Evolutionary conservation across 1,284 basidiomycete genomes (phyloP).

Genomic region (Ceratobasidium sp.): DNA sequence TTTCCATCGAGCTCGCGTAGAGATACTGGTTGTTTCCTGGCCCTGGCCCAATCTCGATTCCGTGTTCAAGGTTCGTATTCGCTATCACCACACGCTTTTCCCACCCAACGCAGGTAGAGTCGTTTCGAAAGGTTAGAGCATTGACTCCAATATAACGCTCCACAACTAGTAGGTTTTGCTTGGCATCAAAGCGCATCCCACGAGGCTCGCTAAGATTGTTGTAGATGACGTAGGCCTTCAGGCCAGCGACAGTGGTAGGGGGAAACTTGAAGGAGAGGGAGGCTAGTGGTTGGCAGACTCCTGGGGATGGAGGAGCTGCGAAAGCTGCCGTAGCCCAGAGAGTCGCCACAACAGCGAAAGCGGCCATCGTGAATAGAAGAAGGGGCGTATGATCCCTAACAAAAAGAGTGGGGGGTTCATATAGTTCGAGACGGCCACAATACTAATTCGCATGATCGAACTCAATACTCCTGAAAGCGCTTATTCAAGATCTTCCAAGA

Average conservation of each 20-base stretch:
- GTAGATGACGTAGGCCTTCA: constrained; percentile 58
- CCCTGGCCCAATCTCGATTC: constrained; percentile 57
- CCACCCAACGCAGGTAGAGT: constrained; percentile 57
- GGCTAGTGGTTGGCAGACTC: constrained; percentile 21
- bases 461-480: no score
- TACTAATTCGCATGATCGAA: no score
- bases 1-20: constrained; percentile 39
- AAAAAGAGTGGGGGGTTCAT: no score
- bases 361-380: not conserved
- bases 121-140: constrained; percentile 54
- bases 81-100: constrained; percentile 60
- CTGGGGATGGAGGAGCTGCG: constrained; percentile 18
- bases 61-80: constrained; percentile 61
- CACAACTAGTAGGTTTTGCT: constrained; percentile 61
- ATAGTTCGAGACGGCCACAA: no score
- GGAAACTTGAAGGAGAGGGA: constrained; percentile 17
- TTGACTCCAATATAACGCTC: constrained; percentile 62
- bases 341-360: not conserved
- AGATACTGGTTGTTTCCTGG: constrained; percentile 54
- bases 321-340: not conserved
- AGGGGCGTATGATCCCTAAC: no score
- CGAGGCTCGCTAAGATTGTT: constrained; percentile 61
- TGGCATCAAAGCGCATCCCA: constrained; percentile 60
- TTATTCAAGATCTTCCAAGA: no score
- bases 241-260: constrained; percentile 54